Evolutionary conservation across 331 rosid species (phyloP), one percentile per base, ranked within the genome.

Genomic region (Prunus yedoensis): DNA sequence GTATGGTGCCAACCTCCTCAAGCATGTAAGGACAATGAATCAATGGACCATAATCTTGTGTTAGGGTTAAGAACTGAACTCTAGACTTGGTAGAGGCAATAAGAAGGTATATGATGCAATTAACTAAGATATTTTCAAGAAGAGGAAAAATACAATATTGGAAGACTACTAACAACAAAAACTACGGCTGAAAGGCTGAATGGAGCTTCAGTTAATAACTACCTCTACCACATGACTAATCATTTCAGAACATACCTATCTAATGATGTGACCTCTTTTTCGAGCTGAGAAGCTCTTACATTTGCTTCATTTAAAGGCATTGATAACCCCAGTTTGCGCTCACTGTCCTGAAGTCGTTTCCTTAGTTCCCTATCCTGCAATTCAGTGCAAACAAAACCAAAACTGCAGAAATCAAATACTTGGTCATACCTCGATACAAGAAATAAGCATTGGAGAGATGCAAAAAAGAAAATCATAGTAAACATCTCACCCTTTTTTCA

Each of bases 261-360:
- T 74, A 92, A 68, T 73, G 88, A 85, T 63, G 93, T 89, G 84
- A 92, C 89, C 77, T 88, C 92, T 71, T 85, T 84, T 82, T 92
- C 97, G 67, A 95, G 97, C 69, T 90, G 99, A 53, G 87, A 10
- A 87, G 89, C 82, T 80, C 97, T 92, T 79, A 88, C 92, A 80
- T 85, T 90, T 83, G 94, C 97, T 62, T 83, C 90, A 81, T 85
- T 90, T 32, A 89, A 80, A 76, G 99, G 99, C 96, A 95, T 90
- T 57, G 97, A 90, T 77, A 78, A 83, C 65, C 99, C 99, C 85
- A 95, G 82, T 80, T 90, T 92, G 68, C 20, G 65, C 75, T 95
- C 97, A 79, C 99, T 92, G 68, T 92, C 96, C 85, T 83, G 85
- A 87, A 95, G 97, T 23, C 94, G 88, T 56, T 80, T 88, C 66